phyloP scores from a whole-genome alignment of 768 basidiomycete genomes.

The Mycena latifolia region DNA sequence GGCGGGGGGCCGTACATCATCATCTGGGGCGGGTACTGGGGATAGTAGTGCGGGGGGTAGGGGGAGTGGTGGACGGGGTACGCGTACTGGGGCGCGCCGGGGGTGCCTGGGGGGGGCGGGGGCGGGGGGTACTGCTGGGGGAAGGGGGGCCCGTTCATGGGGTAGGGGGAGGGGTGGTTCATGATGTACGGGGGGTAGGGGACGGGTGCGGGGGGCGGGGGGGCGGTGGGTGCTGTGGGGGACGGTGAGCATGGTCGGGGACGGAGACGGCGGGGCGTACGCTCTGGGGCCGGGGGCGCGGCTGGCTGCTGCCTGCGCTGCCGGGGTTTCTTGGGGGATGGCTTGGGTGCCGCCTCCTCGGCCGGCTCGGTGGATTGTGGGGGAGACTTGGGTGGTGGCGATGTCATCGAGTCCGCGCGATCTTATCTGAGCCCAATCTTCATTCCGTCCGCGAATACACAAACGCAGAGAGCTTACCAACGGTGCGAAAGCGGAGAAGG shows the following conservation, averaged over 20 bases:
- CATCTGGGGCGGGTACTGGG: constrained; percentile 77
- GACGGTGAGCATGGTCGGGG: not conserved
- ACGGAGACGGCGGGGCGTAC: constrained; percentile 30
- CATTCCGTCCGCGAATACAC: not conserved
- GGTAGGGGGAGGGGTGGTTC: constrained; percentile 70
- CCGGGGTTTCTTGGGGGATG: constrained; percentile 63
- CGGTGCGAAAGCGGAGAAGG: not conserved
- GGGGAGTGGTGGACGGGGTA: constrained; percentile 72
- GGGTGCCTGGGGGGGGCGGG: constrained; percentile 52
- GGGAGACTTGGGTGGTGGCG: constrained; percentile 48
- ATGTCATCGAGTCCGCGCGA: constrained; percentile 15
- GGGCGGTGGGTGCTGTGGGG: constrained; percentile 33
- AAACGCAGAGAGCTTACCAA: constrained; percentile 16
- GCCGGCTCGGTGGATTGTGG: constrained; percentile 52
- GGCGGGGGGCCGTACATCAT: constrained; percentile 74
- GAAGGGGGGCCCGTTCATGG: constrained; percentile 57
- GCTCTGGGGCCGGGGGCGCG: constrained; percentile 19
- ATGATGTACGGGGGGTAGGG: constrained; percentile 74
- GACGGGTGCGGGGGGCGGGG: constrained; percentile 59
- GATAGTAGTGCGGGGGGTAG: constrained; percentile 67
- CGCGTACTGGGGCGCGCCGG: constrained; percentile 59
- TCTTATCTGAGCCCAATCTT: constrained; percentile 13
- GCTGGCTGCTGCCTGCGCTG: constrained; percentile 56
- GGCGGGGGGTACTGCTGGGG: constrained; percentile 41
- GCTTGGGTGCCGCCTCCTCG: constrained; percentile 31